Percentiles rank a stretch among this genome's conserved stretches.
Evolutionary conservation across 1,284 basidiomycete species (phyloP).

Genomic region (Macrocystidia cucumis): DNA sequence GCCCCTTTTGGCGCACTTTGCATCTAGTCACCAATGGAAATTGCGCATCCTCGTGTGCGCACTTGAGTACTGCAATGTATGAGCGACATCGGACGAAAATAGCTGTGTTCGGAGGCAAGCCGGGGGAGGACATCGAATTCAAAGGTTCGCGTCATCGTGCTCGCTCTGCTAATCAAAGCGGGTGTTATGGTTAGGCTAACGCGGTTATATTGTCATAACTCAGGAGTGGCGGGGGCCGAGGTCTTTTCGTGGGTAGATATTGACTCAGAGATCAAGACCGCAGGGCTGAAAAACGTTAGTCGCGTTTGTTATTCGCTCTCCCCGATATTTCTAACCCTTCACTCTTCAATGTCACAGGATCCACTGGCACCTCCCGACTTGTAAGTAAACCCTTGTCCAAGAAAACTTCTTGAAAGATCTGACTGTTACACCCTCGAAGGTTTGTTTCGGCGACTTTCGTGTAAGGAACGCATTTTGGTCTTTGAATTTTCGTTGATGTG

Average conservation of each 20-base stretch:
- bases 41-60: conserved; percentile 59
- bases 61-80: conserved; percentile 58
- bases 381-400: conserved; percentile 32
- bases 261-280: conserved; percentile 58
- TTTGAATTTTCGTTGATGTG: conserved; percentile 37
- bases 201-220: no score
- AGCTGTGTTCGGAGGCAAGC: conserved; percentile 54
- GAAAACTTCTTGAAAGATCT: neutral
- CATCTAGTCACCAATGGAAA: conserved; percentile 32
- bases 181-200: no score
- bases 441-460: conserved; percentile 46
- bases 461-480: conserved; percentile 34
- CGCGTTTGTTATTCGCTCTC: neutral
- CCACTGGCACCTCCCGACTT: conserved; percentile 50
- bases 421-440: conserved; percentile 17
- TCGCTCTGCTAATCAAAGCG: conserved; percentile 1
- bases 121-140: conserved; percentile 41
- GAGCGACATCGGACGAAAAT: conserved; percentile 49
- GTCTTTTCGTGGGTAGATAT: conserved; percentile 58
- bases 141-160: conserved; percentile 31
- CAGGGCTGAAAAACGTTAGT: conserved; percentile 45
- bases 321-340: conserved; percentile 1
- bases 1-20: conserved; percentile 1
- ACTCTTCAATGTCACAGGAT: conserved; percentile 33
- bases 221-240: conserved; percentile 60